Evolutionary conservation across 192 early-diverging fungal species (phyloP).

Genomic region (Coemansia furcata): DNA sequence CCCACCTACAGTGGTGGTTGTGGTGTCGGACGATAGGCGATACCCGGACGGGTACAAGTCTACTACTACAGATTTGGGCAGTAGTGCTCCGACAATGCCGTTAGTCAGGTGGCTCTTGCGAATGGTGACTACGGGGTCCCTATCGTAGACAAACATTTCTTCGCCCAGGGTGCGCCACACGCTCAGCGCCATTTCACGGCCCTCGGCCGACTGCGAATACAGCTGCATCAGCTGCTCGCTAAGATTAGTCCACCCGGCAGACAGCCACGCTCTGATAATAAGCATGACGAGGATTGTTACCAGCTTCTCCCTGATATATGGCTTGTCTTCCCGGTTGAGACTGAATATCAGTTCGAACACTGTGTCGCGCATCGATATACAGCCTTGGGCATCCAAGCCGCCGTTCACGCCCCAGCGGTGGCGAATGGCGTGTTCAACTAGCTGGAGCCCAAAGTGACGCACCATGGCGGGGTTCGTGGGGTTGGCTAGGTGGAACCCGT

Average conservation of each 20-base stretch:
- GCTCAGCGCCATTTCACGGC: slow-evolving; percentile 29
- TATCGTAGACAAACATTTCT: slow-evolving; percentile 46
- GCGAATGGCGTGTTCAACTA: slow-evolving; percentile 31
- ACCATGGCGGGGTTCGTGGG: slow-evolving; percentile 2
- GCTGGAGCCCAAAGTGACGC: slow-evolving; percentile 45
- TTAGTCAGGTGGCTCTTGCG: slow-evolving; percentile 42
- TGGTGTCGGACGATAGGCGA: slow-evolving; percentile 27
- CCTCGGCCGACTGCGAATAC: slow-evolving; percentile 7
- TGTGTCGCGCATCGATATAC: slow-evolving; percentile 10
- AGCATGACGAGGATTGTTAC: slow-evolving; percentile 35
- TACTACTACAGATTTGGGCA: slow-evolving; percentile 18
- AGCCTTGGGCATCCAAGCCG: background rate
- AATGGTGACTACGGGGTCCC: slow-evolving; percentile 33
- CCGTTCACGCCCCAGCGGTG: slow-evolving; percentile 11
- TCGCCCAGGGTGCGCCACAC: slow-evolving; percentile 49
- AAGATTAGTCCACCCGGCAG: slow-evolving; percentile 28
- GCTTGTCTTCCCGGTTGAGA: background rate
- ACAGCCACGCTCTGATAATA: slow-evolving; percentile 36
- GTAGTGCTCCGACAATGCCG: slow-evolving; percentile 37
- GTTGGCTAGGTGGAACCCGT: slow-evolving; percentile 25
- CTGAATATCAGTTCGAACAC: slow-evolving; percentile 20
- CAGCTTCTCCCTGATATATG: slow-evolving; percentile 42
- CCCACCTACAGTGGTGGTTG: background rate
- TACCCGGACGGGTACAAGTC: slow-evolving; percentile 41
- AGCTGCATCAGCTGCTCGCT: slow-evolving; percentile 32